Evolutionary conservation across 2,329 filamentous ascomycete genomes (phyloP), one percentile per base, ranked within the genome.

Genomic region (Thielaviopsis musarum): DNA sequence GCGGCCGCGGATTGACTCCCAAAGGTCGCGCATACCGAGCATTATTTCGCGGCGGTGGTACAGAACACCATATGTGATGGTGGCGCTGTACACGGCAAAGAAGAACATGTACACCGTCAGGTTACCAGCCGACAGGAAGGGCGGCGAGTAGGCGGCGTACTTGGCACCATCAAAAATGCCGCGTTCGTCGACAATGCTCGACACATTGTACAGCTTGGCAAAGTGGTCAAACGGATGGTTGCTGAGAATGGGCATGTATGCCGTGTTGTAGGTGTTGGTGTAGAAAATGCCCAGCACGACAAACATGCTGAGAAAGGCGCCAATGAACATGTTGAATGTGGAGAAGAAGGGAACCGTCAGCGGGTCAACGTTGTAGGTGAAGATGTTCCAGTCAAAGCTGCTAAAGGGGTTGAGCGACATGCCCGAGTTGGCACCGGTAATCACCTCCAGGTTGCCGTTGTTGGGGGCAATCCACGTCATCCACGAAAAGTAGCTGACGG

Each of bases 201-300:
- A 70, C 28, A 77, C 73, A 57, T 78, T 75, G 69, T 79, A 80
- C 3, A 71, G 65, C 2, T 67, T 55, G 17, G 72, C 77, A 28
- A 71, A 75, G 64, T 77, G 75, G 62, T 80, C 76, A 62, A 70
- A 79, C 22, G 77, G 72, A 12, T 70, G 69, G 67, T 78, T 78
- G 21, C 72, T 75, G 69, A 76, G 77, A 69, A 79, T 76, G 30
- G 74, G 74, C 24, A 78, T 68, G 63, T 80, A 83, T 57, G 75
- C 73, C 10, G 75, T 77, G 67, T 79, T 77, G 70, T 77, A 84
- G 1, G 77, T 69, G 58, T 81, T 80, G 52, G 71, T 75, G 67
- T 79, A 86, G 70, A 81, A 83, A 9, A 85, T 66, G 26, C 70
- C 78, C 81, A 75, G 13, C 77, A 75, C 0, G 81, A 81, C 5